A percentile compares a stretch with the other conserved stretches of the same genome.
phyloP scores from a whole-genome alignment of 257 asterid genomes.

The Ocimum tenuiflorum region DNA sequence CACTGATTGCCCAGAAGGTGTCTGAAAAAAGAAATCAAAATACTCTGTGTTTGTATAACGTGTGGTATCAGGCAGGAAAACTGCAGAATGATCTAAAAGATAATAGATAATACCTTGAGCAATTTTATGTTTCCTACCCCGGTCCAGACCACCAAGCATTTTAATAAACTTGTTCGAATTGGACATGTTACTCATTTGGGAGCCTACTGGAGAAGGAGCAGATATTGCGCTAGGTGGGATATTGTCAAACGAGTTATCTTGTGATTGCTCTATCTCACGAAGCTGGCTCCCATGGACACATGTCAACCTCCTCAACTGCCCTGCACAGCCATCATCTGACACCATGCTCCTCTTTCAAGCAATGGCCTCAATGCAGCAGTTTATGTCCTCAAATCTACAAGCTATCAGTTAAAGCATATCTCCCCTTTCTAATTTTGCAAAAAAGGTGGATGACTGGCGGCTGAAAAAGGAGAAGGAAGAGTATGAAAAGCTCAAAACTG shows the following conservation, averaged over 20 bases:
- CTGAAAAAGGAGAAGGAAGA: no score
- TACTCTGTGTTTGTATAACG: slow-evolving; percentile 14
- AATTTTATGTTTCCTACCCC: slow-evolving; percentile 68
- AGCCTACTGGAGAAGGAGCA: slow-evolving; percentile 76
- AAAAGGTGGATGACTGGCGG: no score
- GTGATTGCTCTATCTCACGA: no score
- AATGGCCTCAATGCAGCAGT: no score
- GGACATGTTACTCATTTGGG: slow-evolving; percentile 81
- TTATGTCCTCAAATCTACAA: no score
- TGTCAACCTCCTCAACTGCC: no score
- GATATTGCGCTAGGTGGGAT: slow-evolving; percentile 49
- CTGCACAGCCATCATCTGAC: no score
- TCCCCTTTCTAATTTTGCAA: no score
- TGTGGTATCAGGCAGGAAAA: slow-evolving; percentile 8
- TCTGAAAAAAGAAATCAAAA: slow-evolving; percentile 45
- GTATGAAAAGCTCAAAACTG: no score
- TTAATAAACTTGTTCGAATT: slow-evolving; percentile 63
- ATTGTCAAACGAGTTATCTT: slow-evolving; percentile 66
- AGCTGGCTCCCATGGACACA: no score
- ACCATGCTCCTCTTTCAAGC: no score
- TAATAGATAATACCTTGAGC: slow-evolving; percentile 53
- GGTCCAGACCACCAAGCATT: slow-evolving; percentile 78
- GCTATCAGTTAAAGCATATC: no score
- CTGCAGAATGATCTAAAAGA: neutral
- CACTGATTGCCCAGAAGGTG: slow-evolving; percentile 57